These are phyloP conservation scores for Wallemia mellicola DNA, from an alignment of 1,284 basidiomycete genomes.

Conservation along the genomic window DNA sequence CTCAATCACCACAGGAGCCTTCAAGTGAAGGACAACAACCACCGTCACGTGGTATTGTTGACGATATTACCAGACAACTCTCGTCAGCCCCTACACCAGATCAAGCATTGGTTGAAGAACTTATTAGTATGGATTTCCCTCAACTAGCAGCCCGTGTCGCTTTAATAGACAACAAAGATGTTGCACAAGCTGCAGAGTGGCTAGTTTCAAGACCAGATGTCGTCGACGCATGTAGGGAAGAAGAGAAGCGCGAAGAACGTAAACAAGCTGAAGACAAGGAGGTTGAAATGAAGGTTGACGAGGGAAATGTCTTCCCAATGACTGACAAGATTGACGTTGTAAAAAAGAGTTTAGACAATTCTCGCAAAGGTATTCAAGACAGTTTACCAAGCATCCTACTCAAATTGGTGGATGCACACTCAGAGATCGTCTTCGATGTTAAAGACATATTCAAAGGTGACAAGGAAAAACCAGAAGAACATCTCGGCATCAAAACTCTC, in stretches of 20 bases:
- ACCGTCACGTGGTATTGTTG: no score
- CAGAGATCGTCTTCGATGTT: conserved; percentile 66
- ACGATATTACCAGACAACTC: no score
- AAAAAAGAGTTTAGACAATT: conserved; percentile 22
- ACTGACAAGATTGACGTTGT: conserved; percentile 2
- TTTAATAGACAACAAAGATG: conserved; percentile 51
- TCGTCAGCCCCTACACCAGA: no score
- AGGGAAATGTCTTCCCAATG: conserved; percentile 3
- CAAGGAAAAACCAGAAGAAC: conserved; percentile 23
- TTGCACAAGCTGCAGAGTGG: conserved; percentile 64
- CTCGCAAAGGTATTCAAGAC: conserved; percentile 33
- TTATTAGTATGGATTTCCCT: conserved; percentile 92
- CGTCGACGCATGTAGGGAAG: conserved; percentile 16
- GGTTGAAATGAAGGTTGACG: conserved; percentile 6
- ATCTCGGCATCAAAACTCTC: conserved; percentile 22
- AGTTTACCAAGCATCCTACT: conserved; percentile 39
- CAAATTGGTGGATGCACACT: conserved; percentile 53
- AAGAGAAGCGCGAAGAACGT: conserved; percentile 6
- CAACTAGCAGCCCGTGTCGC: conserved; percentile 56
- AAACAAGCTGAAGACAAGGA: conserved; percentile 6
- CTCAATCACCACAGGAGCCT: no score
- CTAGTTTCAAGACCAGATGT: conserved; percentile 55
- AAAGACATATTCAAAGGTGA: conserved; percentile 37
- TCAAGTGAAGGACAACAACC: no score
- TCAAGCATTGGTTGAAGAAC: conserved; percentile 31